Evolutionary conservation across 768 basidiomycete genomes (phyloP), one percentile per base, ranked within the genome.

Genomic region (Trametes gibbosa): DNA sequence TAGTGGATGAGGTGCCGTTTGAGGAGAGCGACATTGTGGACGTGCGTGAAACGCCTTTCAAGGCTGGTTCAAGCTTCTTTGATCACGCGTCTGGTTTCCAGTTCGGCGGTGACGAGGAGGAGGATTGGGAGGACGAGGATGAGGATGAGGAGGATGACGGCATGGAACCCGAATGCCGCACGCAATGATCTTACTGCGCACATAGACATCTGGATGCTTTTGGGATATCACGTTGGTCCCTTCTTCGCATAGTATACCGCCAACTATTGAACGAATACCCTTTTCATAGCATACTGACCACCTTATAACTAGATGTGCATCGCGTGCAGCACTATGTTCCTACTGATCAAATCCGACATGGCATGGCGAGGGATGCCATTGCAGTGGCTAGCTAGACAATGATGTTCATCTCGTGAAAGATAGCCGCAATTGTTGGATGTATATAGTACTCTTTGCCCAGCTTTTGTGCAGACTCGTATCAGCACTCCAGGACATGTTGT

Each of bases 1-100:
- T 86, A 57, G 83, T 93, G 47, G 87, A 89, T 62, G 81, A 88
- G 63, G 87, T 77, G 27, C 76, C 79, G 63, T 90, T 81, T 71
- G 90, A 91, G 74, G 86, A 87, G 73, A 84, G 82, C 72, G 86
- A 86, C 74, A 82, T 90, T 76, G 82, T 83, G 70, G 89, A 91
- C 77, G 89, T 92, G 84, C 85, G 90, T 88, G 79, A 78, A 75
- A 81, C 81, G 77, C 84, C 81, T 82, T 87, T 86, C 77, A 82
- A 83, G 77, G 83, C 86, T 81, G 80, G 81, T 71, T 77, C 80
- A 70, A 80, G 80, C 71, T 90, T 89, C 85, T 90, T 87, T 86
- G 87, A 90, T 73, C 80, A 82, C 72, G 53, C 60, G 50, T 52
- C 54, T 42, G 85, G 75, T 64, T 87, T 85, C 79, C 84, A 90